Percentiles rank a stretch among this genome's conserved stretches.
Evolutionary conservation across 2,329 filamentous ascomycete species (phyloP).

Genomic region (Myrmaecium sp.): DNA sequence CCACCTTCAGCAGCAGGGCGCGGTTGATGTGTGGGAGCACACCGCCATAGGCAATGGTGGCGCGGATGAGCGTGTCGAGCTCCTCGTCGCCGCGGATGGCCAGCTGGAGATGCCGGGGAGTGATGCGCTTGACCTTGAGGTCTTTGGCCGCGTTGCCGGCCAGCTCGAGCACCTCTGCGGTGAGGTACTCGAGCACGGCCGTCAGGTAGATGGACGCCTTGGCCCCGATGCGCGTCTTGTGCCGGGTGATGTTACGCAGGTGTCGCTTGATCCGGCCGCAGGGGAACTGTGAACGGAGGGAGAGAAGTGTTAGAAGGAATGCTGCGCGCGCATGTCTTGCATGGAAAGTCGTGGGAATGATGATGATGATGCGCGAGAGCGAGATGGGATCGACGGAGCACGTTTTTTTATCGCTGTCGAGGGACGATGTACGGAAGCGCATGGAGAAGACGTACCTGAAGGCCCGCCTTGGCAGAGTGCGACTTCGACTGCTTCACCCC

Average conservation of each 20-base stretch:
- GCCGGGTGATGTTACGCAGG: slow-evolving; percentile 96
- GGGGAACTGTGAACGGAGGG: slow-evolving; percentile 54
- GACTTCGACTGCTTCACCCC: slow-evolving; percentile 81
- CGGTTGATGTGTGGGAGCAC: slow-evolving; percentile 98
- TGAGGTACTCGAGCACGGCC: slow-evolving; percentile 93
- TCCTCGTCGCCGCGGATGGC: slow-evolving; percentile 98
- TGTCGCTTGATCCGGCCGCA: slow-evolving; percentile 99
- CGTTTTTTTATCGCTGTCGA: slow-evolving; percentile 2
- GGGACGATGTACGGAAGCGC: neutral
- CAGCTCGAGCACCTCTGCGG: slow-evolving; percentile 92
- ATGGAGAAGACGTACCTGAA: slow-evolving; percentile 75
- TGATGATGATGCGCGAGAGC: slow-evolving; percentile 5
- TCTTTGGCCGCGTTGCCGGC: slow-evolving; percentile 98
- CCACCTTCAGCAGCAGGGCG: slow-evolving; percentile 84
- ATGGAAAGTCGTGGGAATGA: too few relatives aligned
- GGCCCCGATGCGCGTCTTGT: slow-evolving; percentile 98
- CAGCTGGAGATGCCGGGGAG: slow-evolving; percentile 89
- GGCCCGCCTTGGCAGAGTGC: slow-evolving; percentile 83
- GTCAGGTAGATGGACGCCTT: slow-evolving; percentile 98
- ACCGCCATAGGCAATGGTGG: slow-evolving; percentile 96
- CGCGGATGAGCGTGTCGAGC: slow-evolving; percentile 89
- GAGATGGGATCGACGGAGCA: slow-evolving; percentile 1
- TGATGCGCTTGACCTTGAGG: slow-evolving; percentile 99
- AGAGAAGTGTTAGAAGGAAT: neutral
- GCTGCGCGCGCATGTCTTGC: neutral